A percentile compares a stretch with the other conserved stretches of the same genome.
These are phyloP conservation scores for Fraxinus latifolia DNA, from an alignment of 305 asterid genomes.

Conservation along the genomic window DNA sequence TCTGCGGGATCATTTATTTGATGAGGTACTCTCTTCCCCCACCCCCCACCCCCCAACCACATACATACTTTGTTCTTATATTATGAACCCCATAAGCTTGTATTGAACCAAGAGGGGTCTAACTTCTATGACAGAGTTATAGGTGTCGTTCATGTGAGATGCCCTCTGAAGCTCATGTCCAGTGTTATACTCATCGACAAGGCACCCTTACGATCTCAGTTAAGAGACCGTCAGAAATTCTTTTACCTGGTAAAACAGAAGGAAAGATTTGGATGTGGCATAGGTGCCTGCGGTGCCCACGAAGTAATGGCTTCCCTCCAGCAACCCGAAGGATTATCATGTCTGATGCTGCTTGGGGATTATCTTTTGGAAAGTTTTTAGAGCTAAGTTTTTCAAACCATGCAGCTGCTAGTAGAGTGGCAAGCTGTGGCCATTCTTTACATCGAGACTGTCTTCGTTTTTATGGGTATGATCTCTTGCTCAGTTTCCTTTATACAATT, in stretches of 20 bases:
- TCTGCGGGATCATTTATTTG: slow-evolving; percentile 84
- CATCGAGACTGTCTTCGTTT: slow-evolving; percentile 97
- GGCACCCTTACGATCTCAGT: slow-evolving; percentile 91
- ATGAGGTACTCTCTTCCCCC: slow-evolving; percentile 53
- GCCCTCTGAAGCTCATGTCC: slow-evolving; percentile 97
- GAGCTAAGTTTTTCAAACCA: slow-evolving; percentile 97
- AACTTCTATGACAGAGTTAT: slow-evolving; percentile 52
- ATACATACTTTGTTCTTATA: background rate
- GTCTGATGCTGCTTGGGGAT: slow-evolving; percentile 99
- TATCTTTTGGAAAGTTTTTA: slow-evolving; percentile 95
- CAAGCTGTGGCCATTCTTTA: slow-evolving; percentile 97
- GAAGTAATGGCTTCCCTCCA: slow-evolving; percentile 79
- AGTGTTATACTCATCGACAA: slow-evolving; percentile 93
- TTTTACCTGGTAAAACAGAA: slow-evolving; percentile 72
- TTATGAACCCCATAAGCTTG: slow-evolving; percentile 5
- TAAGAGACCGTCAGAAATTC: slow-evolving; percentile 68
- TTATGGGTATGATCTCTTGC: slow-evolving; percentile 66
- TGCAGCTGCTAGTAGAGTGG: slow-evolving; percentile 98
- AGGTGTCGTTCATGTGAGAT: slow-evolving; percentile 79
- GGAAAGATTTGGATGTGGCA: slow-evolving; percentile 99
- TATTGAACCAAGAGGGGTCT: slow-evolving; percentile 26
- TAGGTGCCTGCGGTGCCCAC: slow-evolving; percentile 90
- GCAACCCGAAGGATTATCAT: slow-evolving; percentile 86
- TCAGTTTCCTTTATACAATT: slow-evolving; percentile 14
- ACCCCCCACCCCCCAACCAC: slow-evolving; percentile 19